Evolutionary conservation across 495 filamentous ascomycete species (phyloP).

Genomic region (Xylaria flabelliformis): DNA sequence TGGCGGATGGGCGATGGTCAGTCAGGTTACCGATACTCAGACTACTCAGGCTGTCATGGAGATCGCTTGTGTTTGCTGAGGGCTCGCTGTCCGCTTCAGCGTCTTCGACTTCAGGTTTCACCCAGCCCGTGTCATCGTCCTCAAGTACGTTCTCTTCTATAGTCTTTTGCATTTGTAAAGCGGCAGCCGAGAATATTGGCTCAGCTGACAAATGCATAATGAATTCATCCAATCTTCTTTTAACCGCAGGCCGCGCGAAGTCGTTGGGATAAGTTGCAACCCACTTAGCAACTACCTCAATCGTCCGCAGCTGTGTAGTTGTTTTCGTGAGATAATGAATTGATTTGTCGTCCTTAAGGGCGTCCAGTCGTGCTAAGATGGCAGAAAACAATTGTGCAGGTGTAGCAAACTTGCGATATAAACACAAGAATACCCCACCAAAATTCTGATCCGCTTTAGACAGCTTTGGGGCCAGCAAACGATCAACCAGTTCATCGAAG

Average conservation of each 20-base stretch:
- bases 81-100: conserved; percentile 26
- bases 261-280: conserved; percentile 89
- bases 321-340: conserved; percentile 70
- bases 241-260: conserved; percentile 82
- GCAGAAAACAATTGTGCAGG: conserved; percentile 76
- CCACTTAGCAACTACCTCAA: conserved; percentile 88
- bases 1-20: conserved; percentile 53
- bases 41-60: conserved; percentile 53
- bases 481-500: conserved; percentile 90
- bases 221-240: conserved; percentile 72
- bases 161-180: conserved; percentile 77
- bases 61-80: conserved; percentile 31
- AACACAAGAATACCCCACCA: conserved; percentile 80
- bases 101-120: conserved; percentile 63
- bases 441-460: conserved; percentile 89
- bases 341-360: conserved; percentile 64
- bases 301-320: conserved; percentile 78
- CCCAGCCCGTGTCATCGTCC: conserved; percentile 85
- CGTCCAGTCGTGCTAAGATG: conserved; percentile 76
- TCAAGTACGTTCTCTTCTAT: conserved; percentile 68
- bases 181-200: conserved; percentile 79
- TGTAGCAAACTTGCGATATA: conserved; percentile 94
- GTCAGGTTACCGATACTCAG: conserved; percentile 51
- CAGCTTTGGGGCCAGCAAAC: conserved; percentile 78
- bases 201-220: conserved; percentile 69